Evolutionary conservation across 176 grass and related monocot genomes (phyloP).

Genomic region (Oryza glumipatula): DNA sequence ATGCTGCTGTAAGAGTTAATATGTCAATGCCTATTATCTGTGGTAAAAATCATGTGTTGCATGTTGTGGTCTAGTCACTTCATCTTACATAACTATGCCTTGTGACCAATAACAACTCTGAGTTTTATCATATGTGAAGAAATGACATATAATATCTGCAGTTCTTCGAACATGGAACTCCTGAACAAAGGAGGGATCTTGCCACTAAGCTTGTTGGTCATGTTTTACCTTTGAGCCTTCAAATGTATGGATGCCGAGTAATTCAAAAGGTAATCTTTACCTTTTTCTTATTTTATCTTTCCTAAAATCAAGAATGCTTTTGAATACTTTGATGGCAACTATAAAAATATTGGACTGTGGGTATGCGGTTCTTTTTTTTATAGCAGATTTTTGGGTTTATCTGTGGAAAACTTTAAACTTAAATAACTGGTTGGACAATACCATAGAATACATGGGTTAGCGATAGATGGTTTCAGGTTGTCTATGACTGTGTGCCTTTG

Average conservation of each 20-base stretch:
- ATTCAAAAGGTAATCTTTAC: constrained; percentile 87
- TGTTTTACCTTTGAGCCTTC: constrained; percentile 87
- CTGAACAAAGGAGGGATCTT: constrained; percentile 89
- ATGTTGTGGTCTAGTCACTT: constrained; percentile 2
- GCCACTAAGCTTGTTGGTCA: constrained; percentile 88
- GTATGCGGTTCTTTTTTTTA: constrained; percentile 7
- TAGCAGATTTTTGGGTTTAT: constrained; percentile 19
- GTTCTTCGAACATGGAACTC: constrained; percentile 96
- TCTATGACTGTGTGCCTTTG: background rate
- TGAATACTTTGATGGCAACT: background rate
- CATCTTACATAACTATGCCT: constrained; percentile 2
- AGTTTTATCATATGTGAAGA: constrained; percentile 3
- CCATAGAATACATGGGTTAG: background rate
- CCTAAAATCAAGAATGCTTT: background rate
- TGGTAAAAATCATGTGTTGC: background rate
- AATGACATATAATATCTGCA: constrained; percentile 45
- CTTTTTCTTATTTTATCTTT: constrained; percentile 4
- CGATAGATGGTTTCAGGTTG: constrained; percentile 3
- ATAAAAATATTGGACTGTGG: background rate
- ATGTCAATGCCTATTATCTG: background rate
- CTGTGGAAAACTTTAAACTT: background rate
- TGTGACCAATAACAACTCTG: constrained; percentile 18
- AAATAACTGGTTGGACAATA: background rate
- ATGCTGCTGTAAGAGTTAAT: constrained; percentile 28
- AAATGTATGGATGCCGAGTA: constrained; percentile 99